Evolutionary conservation across 306 rosid species (phyloP).

Genomic region (Betula pendula): DNA sequence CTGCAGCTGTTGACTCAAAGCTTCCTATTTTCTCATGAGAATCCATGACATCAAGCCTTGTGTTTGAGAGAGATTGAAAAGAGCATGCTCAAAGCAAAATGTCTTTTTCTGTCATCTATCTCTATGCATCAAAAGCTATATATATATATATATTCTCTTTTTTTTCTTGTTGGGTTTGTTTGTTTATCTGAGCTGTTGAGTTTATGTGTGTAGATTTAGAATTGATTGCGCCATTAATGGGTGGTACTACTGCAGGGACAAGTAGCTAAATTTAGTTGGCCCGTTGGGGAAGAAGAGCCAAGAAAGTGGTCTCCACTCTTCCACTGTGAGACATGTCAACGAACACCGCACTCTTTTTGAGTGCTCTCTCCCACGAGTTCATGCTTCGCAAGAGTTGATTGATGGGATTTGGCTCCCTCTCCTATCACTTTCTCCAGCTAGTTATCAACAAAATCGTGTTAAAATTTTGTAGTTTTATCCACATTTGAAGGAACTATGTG

Average conservation of each 20-base stretch:
- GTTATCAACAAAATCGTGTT: not conserved
- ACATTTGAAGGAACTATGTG: too few species aligned
- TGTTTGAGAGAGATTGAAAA: constrained; percentile 9
- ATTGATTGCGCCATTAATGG: constrained; percentile 22
- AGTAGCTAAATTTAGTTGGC: constrained; percentile 7
- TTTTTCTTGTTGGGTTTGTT: not conserved
- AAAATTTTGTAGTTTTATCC: not conserved
- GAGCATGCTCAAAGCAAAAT: not conserved
- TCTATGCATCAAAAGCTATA: too few species aligned
- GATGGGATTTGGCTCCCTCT: not conserved
- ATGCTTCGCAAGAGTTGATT: not conserved
- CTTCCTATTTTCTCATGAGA: not conserved
- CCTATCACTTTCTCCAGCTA: not conserved
- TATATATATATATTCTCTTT: too few species aligned
- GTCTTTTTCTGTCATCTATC: not conserved
- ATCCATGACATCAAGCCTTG: not conserved
- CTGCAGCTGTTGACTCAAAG: constrained; percentile 32
- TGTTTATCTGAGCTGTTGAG: not conserved
- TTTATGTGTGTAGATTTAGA: not conserved
- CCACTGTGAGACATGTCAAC: constrained; percentile 1
- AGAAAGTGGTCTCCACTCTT: constrained; percentile 37
- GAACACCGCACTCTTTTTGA: not conserved
- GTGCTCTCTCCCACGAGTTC: constrained; percentile 1
- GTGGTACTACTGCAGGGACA: constrained; percentile 15
- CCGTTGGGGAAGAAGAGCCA: not conserved